Percentiles rank a stretch among this genome's conserved stretches.
These are phyloP conservation scores for Noccaea caerulescens DNA, from an alignment of 345 rosid species.

Conservation along the genomic window DNA sequence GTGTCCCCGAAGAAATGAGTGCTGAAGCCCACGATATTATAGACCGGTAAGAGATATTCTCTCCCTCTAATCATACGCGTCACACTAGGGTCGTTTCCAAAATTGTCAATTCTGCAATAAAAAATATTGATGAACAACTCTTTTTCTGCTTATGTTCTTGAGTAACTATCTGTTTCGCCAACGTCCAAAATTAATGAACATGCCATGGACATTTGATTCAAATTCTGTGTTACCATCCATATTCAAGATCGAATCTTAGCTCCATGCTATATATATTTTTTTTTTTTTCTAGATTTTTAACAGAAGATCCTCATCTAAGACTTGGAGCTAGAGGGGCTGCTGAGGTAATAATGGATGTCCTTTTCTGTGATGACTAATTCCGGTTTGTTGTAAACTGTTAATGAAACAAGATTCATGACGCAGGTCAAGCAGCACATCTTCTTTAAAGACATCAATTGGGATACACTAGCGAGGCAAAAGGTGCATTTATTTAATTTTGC, in stretches of 20 bases:
- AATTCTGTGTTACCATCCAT: slow-evolving; percentile 1
- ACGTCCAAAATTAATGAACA: background rate
- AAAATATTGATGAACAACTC: slow-evolving; percentile 1
- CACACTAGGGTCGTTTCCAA: background rate
- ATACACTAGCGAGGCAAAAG: slow-evolving; percentile 97
- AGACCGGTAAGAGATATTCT: slow-evolving; percentile 63
- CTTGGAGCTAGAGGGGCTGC: slow-evolving; percentile 96
- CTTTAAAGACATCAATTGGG: slow-evolving; percentile 96
- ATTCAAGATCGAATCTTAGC: slow-evolving; percentile 6
- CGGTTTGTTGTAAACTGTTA: slow-evolving; percentile 10
- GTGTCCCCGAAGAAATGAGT: slow-evolving; percentile 83
- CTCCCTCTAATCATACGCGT: background rate
- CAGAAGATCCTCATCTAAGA: slow-evolving; percentile 97
- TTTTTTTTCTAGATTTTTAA: slow-evolving; percentile 68
- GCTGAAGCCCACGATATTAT: slow-evolving; percentile 83
- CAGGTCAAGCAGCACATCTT: slow-evolving; percentile 94
- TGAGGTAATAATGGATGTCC: slow-evolving; percentile 61
- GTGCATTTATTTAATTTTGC: slow-evolving; percentile 43
- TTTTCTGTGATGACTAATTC: slow-evolving; percentile 29
- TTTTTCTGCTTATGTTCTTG: slow-evolving; percentile 14
- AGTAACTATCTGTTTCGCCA: background rate
- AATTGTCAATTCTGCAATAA: background rate
- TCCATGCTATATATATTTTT: slow-evolving; percentile 2
- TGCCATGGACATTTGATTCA: background rate
- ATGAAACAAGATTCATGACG: slow-evolving; percentile 24